Evolutionary conservation across 1,139 yeast genomes (phyloP).

Genomic region (Zhuliangozyma blackwelliae): DNA sequence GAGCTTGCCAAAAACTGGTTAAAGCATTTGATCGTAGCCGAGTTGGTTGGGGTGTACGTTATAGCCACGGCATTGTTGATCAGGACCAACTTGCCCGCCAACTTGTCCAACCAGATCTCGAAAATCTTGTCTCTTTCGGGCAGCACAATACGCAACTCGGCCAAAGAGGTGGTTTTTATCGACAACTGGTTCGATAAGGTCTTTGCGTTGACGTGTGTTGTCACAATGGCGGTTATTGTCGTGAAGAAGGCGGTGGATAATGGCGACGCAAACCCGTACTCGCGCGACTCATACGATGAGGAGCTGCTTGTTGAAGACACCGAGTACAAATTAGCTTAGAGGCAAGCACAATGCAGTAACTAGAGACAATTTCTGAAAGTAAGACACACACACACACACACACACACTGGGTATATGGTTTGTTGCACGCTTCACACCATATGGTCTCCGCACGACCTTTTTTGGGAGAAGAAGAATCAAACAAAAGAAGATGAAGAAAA

Average conservation of each 20-base stretch:
- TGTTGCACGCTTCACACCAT: too few relatives aligned
- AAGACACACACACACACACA: too few relatives aligned
- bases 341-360: too few relatives aligned
- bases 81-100: conserved; percentile 67
- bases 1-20: conserved; percentile 29
- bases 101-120: conserved; percentile 50
- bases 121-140: conserved; percentile 39
- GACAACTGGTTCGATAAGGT: conserved; percentile 81
- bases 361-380: too few relatives aligned
- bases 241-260: conserved; percentile 18
- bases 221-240: conserved; percentile 46
- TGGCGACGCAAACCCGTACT: conserved; percentile 10
- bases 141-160: conserved; percentile 19
- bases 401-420: too few relatives aligned
- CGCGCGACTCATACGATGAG: conserved; percentile 25
- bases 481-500: too few relatives aligned
- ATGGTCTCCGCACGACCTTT: too few relatives aligned
- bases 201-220: conserved; percentile 53
- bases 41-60: conserved; percentile 73
- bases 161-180: conserved; percentile 53
- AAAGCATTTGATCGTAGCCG: conserved; percentile 54
- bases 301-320: conserved; percentile 16
- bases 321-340: conserved; percentile 9
- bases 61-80: conserved; percentile 76
- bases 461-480: too few relatives aligned